These are phyloP conservation scores for Hypericum androsaemum DNA, from an alignment of 345 rosid genomes.

Conservation along the genomic window DNA sequence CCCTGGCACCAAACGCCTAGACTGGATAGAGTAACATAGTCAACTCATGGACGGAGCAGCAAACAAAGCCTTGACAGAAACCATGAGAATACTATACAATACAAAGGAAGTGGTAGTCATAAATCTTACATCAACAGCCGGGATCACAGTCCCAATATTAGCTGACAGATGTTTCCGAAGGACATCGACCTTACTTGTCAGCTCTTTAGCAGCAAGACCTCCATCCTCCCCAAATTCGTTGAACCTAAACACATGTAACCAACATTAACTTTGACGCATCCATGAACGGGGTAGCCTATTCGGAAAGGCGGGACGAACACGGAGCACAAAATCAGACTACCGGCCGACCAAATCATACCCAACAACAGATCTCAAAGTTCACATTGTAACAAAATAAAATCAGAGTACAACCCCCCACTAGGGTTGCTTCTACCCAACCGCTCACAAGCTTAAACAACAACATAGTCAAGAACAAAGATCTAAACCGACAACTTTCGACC, in stretches of 20 bases:
- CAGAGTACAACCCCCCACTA: too few relatives aligned
- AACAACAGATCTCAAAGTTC: too few relatives aligned
- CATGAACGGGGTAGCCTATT: not conserved
- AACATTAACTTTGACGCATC: not conserved
- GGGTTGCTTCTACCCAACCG: too few relatives aligned
- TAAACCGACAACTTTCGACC: too few relatives aligned
- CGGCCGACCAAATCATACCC: too few relatives aligned
- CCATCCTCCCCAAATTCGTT: conserved; percentile 77
- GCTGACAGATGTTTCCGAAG: conserved; percentile 46
- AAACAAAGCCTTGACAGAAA: conserved; percentile 1
- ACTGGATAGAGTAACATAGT: conserved; percentile 33
- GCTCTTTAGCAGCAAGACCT: conserved; percentile 77
- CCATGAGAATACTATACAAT: too few relatives aligned
- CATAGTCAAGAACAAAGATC: too few relatives aligned
- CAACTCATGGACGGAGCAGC: too few relatives aligned
- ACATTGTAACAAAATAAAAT: too few relatives aligned
- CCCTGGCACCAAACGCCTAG: conserved; percentile 36
- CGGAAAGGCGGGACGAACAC: too few relatives aligned
- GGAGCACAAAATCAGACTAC: too few relatives aligned
- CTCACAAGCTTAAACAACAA: too few relatives aligned
- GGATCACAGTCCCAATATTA: conserved; percentile 36
- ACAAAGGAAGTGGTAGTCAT: not conserved
- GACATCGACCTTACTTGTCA: conserved; percentile 52
- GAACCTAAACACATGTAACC: conserved; percentile 25
- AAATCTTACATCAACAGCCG: conserved; percentile 49